A percentile compares a stretch with the other conserved stretches of the same genome.
Conservation (phyloP, 1,284 basidiomycete genomes). For the Tremellales sp. region DNA sequence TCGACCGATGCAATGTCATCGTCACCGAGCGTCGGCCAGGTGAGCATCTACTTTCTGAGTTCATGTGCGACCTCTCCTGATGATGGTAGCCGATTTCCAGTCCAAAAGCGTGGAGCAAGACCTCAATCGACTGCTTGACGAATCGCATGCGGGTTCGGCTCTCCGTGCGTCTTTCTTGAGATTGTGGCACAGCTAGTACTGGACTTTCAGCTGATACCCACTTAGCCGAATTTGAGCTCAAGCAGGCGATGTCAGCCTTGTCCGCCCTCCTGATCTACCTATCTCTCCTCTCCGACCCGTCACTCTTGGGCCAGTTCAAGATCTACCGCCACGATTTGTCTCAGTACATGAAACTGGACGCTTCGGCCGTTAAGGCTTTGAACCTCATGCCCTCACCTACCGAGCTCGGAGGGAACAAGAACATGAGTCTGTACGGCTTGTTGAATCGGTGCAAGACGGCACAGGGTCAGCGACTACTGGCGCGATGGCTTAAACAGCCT, state of each 20-base stretch:
- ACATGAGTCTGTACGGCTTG: slow-evolving; percentile 81
- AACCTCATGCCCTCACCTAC: slow-evolving; percentile 74
- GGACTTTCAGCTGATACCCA: slow-evolving; percentile 2
- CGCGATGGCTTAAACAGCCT: slow-evolving; percentile 95
- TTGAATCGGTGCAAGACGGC: slow-evolving; percentile 95
- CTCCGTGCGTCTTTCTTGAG: slow-evolving; percentile 52
- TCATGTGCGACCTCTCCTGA: no score
- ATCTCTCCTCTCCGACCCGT: slow-evolving; percentile 71
- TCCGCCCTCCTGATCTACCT: slow-evolving; percentile 82
- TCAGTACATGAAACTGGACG: slow-evolving; percentile 94
- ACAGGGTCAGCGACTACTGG: slow-evolving; percentile 86
- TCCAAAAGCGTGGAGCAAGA: slow-evolving; percentile 80
- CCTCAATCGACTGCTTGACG: slow-evolving; percentile 67
- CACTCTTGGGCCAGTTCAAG: slow-evolving; percentile 76
- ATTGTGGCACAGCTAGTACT: not conserved
- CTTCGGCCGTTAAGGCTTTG: slow-evolving; percentile 86
- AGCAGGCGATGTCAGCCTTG: slow-evolving; percentile 72
- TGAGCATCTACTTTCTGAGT: no score
- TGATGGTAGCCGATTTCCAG: slow-evolving; percentile 80
- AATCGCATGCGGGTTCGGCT: slow-evolving; percentile 51
- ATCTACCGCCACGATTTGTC: slow-evolving; percentile 85
- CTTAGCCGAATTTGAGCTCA: slow-evolving; percentile 79
- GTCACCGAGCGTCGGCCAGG: slow-evolving; percentile 82
- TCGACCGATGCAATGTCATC: slow-evolving; percentile 88
- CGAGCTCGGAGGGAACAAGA: slow-evolving; percentile 59